Evolutionary conservation across 768 basidiomycete species (phyloP), one percentile per base, ranked within the genome.

Genomic region (Mycena haematopus): DNA sequence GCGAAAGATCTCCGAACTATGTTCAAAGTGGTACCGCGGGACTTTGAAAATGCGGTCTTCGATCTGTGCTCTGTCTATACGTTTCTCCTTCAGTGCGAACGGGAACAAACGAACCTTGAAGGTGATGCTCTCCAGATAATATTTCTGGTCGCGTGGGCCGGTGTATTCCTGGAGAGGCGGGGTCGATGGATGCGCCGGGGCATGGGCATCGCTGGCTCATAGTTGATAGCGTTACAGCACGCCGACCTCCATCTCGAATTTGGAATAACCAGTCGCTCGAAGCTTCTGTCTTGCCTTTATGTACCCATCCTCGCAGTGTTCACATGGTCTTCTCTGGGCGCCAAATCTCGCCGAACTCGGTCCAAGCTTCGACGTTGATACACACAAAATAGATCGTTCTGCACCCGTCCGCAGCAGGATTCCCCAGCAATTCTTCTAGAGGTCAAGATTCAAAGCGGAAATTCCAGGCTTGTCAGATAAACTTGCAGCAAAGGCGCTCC

Each of bases 31-130:
- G n/a, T 71, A 67, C 6, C 72, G 71, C 11, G 78, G 79, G 9
- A 80, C 68, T 55, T 77, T 77, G 72, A 79, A 80, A 17, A 78
- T 56, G 13, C 67, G 67, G 45, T 73, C 71, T 51, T 80, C 80
- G 33, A 78, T 78, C 79, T 9, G 24, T 17, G 24, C 22, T 36
- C 22, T 17, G 38, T 53, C 6, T 15, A 5, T n/a, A 19, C 24
- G 38, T 40, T 14, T 40, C 15, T 1, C 7, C 21, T 14, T 15
- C 2, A n/a, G 11, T 6, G 24, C 15, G 33, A 24, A 10, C 14
- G 13, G 7, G 13, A 40, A 1, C 36, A 6, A 21, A 1, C 36
- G 2, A 21, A 40, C 52, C 52, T 53, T 35, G 52, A 53, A 53
- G 2, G 24, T 42, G 13, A 42, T 40, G 6, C 38, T 40, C 8